Evolutionary conservation across 495 filamentous ascomycete genomes (phyloP), one percentile per base, ranked within the genome.

Genomic region (Aspergillus avenaceus): DNA sequence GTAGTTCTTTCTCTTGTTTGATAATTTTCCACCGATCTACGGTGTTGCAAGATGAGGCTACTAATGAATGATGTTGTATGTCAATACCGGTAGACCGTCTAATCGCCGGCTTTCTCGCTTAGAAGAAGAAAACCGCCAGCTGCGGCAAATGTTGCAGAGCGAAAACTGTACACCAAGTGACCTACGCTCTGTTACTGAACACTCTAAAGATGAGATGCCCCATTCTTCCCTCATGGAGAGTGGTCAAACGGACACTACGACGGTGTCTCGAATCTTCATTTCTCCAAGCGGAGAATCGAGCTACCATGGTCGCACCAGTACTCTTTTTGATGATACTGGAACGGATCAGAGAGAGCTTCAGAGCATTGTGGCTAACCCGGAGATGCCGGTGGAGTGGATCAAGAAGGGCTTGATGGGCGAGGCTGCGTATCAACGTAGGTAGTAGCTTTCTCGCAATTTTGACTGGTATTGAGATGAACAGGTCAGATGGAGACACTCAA

Each of bases 271-370:
- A 7, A 63, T 61, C 11, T 61, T 50, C 27, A 59, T 61, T 8
- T 60, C 58, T 7, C 49, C 59, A 1, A 63, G 61, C 48, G 59
- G 59, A 4, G 64, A 63, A 21, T 60, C 55, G 13, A 65, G 53
- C 42, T 68, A 66, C 22, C 65, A 68, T 48, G 65, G 65, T 0
- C 62, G 56, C 5, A 65, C 65, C 4, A 68, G 65, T 27, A 61
- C 65, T 8, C 29, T 68, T 11, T 68, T 64, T 41, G 62, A 64
- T 26, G 65, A 65, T 58, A 44, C 54, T 8, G 47, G 50, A n/a
- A 53, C 49, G 21, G 53, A 59, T 31, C 28, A 12, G 29, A 8
- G 14, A 32, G 11, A n/a, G 29, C 14, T 50, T 21, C 56, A 47
- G 24, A 34, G 47, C 18, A 45, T 47, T 2, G 12, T 23, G 3